Evolutionary conservation across 352 stramenopile species (phyloP), one percentile per base, ranked within the genome.

Genomic region (Globisporangium carolinianum): DNA sequence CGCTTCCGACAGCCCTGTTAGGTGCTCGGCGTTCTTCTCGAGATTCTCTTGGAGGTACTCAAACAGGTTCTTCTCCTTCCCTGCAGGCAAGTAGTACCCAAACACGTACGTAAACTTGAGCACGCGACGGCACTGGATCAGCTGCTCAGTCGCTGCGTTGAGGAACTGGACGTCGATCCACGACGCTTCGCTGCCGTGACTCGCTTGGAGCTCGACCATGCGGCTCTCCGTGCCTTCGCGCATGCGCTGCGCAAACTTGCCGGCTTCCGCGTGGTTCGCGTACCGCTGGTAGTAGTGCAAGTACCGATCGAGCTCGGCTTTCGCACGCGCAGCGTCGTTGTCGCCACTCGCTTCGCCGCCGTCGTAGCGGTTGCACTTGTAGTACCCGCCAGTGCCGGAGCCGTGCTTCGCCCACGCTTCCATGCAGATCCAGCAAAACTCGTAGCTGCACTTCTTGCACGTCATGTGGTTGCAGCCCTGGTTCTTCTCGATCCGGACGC

Each of bases 391-490:
- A 6, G 95, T 99, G 47, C 91, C 95, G 3, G 95, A 91, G 9
- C 96, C 96, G 65, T 99, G 97, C 49, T 98, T 94, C n/a, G 73
- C 68, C 97, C 97, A 99, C 49, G 89, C 73, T 51, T 97, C 92
- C 87, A 98, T 97, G 72, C 96, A 99, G 60, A 92, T 94, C 97
- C 97, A 99, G 73, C 97, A 99, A 69, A 99, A 99, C 65, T 99
- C 96, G 71, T 96, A 89, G 43, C 68, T 83, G 64, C 85, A 95
- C 61, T 81, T 91, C 65, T 81, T 83, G 69, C 96, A 99, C 24
- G 87, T 98, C 94, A 99, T 99, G 85, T 99, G 97, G 75, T 99
- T 99, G 78, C 97, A 99, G 24, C 97, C 97, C 64, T 99, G 96
- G 73, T 99, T 99, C 77, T 99, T 99, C 75, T 99, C 97, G 70